Base-by-base conservation (phyloP, 345 rosid species). In the Citrus sinensis region DNA sequence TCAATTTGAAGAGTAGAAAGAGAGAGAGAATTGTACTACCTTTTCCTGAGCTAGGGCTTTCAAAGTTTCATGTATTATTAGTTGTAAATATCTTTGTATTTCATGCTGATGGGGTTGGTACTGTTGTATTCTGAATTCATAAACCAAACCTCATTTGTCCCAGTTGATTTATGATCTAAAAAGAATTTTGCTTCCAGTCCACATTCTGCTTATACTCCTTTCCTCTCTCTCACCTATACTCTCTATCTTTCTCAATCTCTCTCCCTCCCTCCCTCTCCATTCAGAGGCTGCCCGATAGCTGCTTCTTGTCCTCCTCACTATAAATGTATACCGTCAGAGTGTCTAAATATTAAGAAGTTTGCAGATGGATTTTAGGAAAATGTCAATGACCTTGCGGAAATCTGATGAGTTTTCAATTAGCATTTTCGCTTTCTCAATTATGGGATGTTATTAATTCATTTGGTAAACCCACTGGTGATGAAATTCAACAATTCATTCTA, bases 11-110 rank as follows among this genome's bases (percentile, higher is more conserved):
- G 80, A 72, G 79, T 59, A 75, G 77, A 55, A 22, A 34, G 74
- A 59, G 64, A 60, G 46, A 40, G 64, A 60, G 46, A 40, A 27
- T 40, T 59, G 69, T 76, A 42, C 51, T 42, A 32, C 68, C 14
- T 22, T 51, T 66, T 34, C 46, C 67, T 22, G 64, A 62, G 70
- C 35, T 75, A 64, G 80, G 68, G 66, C 7, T 7, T 46, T 46
- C 51, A 70, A 37, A n/a, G 20, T 34, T n/a, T 54, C 4, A 40
- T 85, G 82, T 83, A 75, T 68, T 58, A 73, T 77, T 37, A 78
- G 74, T 68, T 68, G 73, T 67, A 69, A 66, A 83, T 73, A 78
- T 79, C 67, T 81, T 19, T 78, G 75, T 79, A 80, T 72, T 78
- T 69, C 78, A 77, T 70, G 80, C 79, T 55, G 66, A 55, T 37